Base-by-base conservation (phyloP, 2,329 filamentous ascomycete genomes). In the Ilyonectria destructans region DNA sequence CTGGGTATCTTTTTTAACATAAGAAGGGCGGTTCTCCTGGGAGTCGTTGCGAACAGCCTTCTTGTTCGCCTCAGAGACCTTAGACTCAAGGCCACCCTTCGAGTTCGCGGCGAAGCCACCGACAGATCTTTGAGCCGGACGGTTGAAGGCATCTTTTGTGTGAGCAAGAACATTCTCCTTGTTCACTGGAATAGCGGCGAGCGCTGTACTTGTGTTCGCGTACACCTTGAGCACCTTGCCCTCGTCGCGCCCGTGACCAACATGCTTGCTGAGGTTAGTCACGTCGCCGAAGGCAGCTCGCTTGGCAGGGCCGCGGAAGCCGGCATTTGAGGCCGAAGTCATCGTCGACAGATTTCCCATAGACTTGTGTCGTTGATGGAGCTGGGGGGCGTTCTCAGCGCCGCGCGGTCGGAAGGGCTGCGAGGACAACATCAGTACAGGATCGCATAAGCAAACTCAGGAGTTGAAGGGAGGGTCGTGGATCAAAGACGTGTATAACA, bases 291-390 rank as follows among this genome's bases (percentile, higher is more conserved):
- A 95, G 13, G 90, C 93, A 69, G 91, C 90, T 73, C 95, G 91
- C 84, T 95, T 96, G 62, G 91, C 86, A 65, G 89, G 79, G 45
- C 80, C 81, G 33, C 80, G 81, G 46, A 82, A 74, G 40, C 81
- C 81, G 23, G 68, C 70, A 21, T 69, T 67, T 13, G 73, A 58
- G 3, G 70, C 70, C 13, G 73, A 71, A 33, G 78, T 69, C 74
- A 77, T 79, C 45, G 66, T 71, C 33, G 74, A 70, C 51, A 93
- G 73, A 87, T 88, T 82, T 82, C 92, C 81, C 80, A 90, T 91
- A 9, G 95, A 97, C 82, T 97, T 97, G 83, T 94, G 92, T 70
- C 92, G 92, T 75, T 94, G 91, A 75, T 97, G 93, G 69, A 95
- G 84, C 60, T 88, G 63, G 10, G 77, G 78, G 26, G 74, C 84